These are phyloP conservation scores for Limonium bicolor DNA, from an alignment of 148 eudicot species.

Conservation along the genomic window DNA sequence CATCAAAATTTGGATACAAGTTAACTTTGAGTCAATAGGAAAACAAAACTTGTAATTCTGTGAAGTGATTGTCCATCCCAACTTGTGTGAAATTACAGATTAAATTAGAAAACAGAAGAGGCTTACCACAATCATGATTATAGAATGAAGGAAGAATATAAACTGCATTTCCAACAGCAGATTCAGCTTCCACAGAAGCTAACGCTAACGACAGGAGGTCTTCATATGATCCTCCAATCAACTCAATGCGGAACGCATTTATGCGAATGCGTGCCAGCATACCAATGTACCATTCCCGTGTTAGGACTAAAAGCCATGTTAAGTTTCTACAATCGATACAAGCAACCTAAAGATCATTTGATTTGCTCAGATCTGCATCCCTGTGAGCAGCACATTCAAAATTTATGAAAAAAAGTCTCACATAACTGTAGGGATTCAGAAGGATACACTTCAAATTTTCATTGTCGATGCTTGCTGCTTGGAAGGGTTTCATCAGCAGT, in stretches of 20 bases:
- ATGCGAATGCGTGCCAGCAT: conserved; percentile 80
- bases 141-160: conserved; percentile 90
- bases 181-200: conserved; percentile 63
- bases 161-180: conserved; percentile 91
- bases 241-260: conserved; percentile 83
- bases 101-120: neutral
- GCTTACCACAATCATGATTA: conserved; percentile 93
- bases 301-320: conserved; percentile 36
- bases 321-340: too few relatives aligned
- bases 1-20: too few relatives aligned
- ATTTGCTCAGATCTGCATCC: conserved; percentile 3
- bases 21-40: too few relatives aligned
- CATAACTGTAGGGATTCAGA: neutral
- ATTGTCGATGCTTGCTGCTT: conserved; percentile 21
- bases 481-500: conserved; percentile 46
- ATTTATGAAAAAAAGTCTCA: neutral
- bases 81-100: neutral
- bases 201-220: conserved; percentile 64
- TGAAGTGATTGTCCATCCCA: neutral
- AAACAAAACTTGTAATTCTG: too few relatives aligned
- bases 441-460: conserved; percentile 72
- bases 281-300: conserved; percentile 69
- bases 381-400: neutral
- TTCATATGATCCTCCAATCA: conserved; percentile 44
- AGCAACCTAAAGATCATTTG: too few relatives aligned